These are phyloP conservation scores for Aspergillus sp. DNA, from an alignment of 2,329 filamentous ascomycete species.

Conservation along the genomic window DNA sequence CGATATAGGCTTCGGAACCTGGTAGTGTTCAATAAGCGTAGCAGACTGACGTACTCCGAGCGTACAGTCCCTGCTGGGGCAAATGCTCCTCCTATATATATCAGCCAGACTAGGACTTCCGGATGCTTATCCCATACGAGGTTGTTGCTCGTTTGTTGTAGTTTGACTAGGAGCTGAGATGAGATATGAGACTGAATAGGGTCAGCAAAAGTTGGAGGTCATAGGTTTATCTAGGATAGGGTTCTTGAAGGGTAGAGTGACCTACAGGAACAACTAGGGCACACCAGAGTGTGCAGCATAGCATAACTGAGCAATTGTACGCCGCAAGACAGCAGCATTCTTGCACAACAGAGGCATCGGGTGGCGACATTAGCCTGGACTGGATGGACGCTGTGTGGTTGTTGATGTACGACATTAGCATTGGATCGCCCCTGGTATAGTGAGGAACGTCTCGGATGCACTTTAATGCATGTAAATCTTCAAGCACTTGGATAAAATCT, in stretches of 20 bases:
- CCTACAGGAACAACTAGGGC: conserved; percentile 5
- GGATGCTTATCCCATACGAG: neutral
- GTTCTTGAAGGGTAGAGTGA: too few species aligned
- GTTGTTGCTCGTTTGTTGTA: neutral
- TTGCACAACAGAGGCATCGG: neutral
- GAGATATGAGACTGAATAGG: neutral
- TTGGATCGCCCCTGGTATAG: neutral
- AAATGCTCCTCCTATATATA: conserved; percentile 4
- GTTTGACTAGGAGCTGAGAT: neutral
- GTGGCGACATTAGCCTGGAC: neutral
- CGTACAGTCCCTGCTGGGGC: neutral
- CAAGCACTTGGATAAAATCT: neutral
- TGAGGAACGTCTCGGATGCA: neutral
- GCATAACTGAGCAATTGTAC: conserved; percentile 2
- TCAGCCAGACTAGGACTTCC: neutral
- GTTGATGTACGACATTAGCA: conserved; percentile 1
- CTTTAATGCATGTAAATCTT: conserved; percentile 4
- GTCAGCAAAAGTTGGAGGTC: too few species aligned
- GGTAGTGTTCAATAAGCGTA: neutral
- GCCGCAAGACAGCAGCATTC: conserved; percentile 6
- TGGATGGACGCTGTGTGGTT: conserved; percentile 6
- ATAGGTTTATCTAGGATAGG: neutral
- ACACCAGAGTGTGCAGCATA: conserved; percentile 8
- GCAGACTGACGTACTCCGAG: neutral
- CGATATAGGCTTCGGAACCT: neutral